These are phyloP conservation scores for Pyrenophora teres DNA, from an alignment of 2,329 filamentous ascomycete genomes.

Conservation along the genomic window DNA sequence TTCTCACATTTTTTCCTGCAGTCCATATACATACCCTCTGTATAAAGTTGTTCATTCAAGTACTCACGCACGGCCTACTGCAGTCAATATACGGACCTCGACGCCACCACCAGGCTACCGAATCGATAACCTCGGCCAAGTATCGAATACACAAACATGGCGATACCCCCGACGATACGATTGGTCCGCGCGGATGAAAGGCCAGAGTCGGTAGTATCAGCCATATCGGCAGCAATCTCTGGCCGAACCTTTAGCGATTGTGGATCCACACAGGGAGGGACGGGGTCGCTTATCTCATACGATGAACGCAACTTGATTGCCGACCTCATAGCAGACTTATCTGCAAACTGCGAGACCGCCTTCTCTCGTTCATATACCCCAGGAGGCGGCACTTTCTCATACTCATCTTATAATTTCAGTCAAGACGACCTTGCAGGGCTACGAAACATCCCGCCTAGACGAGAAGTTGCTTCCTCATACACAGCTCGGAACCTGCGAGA, in stretches of 20 bases:
- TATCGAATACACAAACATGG: not conserved
- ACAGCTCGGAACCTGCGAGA: constrained; percentile 10
- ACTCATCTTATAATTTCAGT: constrained; percentile 2
- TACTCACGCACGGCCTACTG: constrained; percentile 4
- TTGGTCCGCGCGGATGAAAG: too few species aligned
- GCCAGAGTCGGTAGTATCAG: too few species aligned
- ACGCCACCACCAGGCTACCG: constrained; percentile 4
- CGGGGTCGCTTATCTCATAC: not conserved
- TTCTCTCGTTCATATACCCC: constrained; percentile 19
- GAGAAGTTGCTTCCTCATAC: constrained; percentile 8
- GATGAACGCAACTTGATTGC: constrained; percentile 19
- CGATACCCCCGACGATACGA: too few species aligned
- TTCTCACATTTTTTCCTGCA: not conserved
- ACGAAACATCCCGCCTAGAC: constrained; percentile 3
- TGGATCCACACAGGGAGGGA: not conserved
- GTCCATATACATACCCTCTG: not conserved
- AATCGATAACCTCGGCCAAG: constrained; percentile 6
- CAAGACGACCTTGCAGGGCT: constrained; percentile 9
- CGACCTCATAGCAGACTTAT: constrained; percentile 24
- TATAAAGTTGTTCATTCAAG: not conserved
- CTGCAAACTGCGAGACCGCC: constrained; percentile 17
- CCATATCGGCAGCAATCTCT: constrained; percentile 1
- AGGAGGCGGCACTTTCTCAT: constrained; percentile 9
- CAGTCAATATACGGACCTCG: constrained; percentile 9
- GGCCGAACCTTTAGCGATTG: not conserved